Percentiles rank a stretch among this genome's conserved stretches.
These are phyloP conservation scores for Trametes polyzona DNA, from an alignment of 1,284 basidiomycete genomes.

Conservation along the genomic window DNA sequence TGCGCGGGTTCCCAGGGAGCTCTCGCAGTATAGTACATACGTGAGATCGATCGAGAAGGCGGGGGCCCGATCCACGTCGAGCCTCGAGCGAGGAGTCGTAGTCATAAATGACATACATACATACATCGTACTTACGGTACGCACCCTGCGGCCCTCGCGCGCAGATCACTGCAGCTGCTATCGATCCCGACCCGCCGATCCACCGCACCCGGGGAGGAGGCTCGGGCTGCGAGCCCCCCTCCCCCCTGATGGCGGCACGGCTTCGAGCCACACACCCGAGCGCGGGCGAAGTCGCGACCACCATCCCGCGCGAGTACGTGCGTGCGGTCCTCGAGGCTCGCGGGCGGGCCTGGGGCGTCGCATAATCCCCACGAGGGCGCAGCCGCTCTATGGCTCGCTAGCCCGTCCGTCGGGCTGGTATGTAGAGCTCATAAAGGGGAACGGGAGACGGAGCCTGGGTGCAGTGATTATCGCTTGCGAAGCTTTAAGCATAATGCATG, in stretches of 20 bases:
- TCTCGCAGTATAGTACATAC: too few species aligned
- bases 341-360: slow-evolving; percentile 5
- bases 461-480: slow-evolving; percentile 18
- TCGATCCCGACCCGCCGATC: slow-evolving; percentile 16
- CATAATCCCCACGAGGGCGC: slow-evolving; percentile 19
- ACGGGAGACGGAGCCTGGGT: too few species aligned
- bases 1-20: too few species aligned
- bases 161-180: slow-evolving; percentile 22
- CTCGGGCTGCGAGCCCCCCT: not conserved
- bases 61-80: slow-evolving; percentile 3
- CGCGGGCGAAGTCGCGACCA: not conserved
- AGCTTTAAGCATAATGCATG: slow-evolving; percentile 24
- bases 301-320: not conserved
- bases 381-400: slow-evolving; percentile 2
- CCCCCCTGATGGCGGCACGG: not conserved
- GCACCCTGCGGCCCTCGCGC: too few species aligned
- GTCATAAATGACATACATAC: too few species aligned
- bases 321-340: not conserved
- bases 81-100: too few species aligned
- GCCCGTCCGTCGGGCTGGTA: too few species aligned
- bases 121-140: not conserved
- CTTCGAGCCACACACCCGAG: not conserved
- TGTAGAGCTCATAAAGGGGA: too few species aligned
- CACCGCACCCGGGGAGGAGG: slow-evolving; percentile 5
- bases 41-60: slow-evolving; percentile 14